Percentiles rank a stretch among this genome's conserved stretches.
Evolutionary conservation across 345 rosid genomes (phyloP).

Genomic region (Lepidium sativum): DNA sequence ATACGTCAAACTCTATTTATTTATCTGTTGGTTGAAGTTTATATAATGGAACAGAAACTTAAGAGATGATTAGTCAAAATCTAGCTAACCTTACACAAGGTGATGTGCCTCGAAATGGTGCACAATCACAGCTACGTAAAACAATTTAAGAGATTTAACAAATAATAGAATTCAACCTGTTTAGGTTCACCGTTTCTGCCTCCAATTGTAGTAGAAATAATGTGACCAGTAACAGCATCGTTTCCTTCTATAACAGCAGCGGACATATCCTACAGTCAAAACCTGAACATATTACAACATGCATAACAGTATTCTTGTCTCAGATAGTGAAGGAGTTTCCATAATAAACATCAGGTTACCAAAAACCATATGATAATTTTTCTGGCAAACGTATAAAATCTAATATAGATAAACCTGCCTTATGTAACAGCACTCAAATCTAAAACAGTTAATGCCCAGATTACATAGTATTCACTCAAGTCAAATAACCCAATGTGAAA

Average conservation of each 20-base stretch:
- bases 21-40: neutral
- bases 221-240: constrained; percentile 61
- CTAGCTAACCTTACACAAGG: neutral
- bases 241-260: constrained; percentile 50
- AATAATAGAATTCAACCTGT: constrained; percentile 33
- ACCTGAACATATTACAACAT: neutral
- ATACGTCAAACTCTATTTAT: neutral
- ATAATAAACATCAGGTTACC: neutral
- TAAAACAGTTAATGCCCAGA: neutral
- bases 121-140: neutral
- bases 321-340: neutral
- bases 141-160: neutral
- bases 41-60: neutral
- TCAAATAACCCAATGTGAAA: neutral
- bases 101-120: neutral
- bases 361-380: neutral
- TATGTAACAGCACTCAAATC: neutral
- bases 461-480: neutral
- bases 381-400: neutral
- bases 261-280: constrained; percentile 47
- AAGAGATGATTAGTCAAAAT: neutral
- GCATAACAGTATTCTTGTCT: neutral
- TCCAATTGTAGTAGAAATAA: constrained; percentile 70
- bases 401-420: neutral
- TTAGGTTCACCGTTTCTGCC: constrained; percentile 88